Conservation (phyloP, 148 eudicot genomes). For the Tetragonia tetragonoides region DNA sequence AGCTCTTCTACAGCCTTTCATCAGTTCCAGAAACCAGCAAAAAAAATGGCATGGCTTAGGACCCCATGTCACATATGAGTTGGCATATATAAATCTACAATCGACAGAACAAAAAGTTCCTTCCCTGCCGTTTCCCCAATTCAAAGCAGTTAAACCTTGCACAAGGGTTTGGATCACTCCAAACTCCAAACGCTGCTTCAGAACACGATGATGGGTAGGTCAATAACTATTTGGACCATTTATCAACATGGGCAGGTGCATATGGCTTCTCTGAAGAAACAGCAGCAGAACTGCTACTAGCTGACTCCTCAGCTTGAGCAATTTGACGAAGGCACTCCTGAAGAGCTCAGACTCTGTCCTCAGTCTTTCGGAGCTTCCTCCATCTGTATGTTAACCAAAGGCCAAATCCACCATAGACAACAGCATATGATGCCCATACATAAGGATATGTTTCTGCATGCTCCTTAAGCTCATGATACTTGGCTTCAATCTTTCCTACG, state of each 20-base stretch:
- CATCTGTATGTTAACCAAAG: constrained; percentile 74
- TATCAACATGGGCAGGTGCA: constrained; percentile 30
- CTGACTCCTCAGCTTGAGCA: constrained; percentile 50
- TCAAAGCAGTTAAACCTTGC: too few species aligned
- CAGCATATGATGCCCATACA: constrained; percentile 77
- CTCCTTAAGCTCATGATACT: constrained; percentile 54
- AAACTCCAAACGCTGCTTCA: not conserved
- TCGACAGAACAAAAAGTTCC: too few species aligned
- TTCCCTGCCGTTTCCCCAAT: too few species aligned
- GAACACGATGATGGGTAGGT: not conserved
- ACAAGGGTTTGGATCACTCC: too few species aligned
- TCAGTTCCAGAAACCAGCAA: too few species aligned
- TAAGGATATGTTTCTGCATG: constrained; percentile 77
- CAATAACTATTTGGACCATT: constrained; percentile 24
- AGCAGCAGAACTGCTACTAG: constrained; percentile 26
- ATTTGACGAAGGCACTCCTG: constrained; percentile 63
- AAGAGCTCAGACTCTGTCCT: constrained; percentile 72
- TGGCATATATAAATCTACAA: too few species aligned
- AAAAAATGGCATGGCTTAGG: too few species aligned
- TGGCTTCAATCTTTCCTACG: constrained; percentile 38
- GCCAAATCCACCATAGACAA: constrained; percentile 83
- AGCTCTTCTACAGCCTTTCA: too few species aligned
- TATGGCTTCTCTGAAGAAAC: constrained; percentile 30
- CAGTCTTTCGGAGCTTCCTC: constrained; percentile 71
- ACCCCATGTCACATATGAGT: too few species aligned